Base-by-base conservation (phyloP, 1,284 basidiomycete genomes). In the Sporisorium graminicola region DNA sequence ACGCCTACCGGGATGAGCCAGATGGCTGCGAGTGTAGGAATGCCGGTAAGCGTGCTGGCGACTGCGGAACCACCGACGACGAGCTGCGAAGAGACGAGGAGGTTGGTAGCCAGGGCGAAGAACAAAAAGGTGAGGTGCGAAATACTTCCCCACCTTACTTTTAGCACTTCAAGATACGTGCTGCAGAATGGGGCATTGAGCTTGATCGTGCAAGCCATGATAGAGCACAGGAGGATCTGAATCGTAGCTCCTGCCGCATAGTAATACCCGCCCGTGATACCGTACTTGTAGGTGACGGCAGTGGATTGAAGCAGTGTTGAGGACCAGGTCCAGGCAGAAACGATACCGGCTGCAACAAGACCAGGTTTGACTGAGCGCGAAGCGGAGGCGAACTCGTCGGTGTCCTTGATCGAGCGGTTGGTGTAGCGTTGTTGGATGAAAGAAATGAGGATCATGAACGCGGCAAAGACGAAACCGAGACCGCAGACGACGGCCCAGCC, bases 261-360 rank as follows among this genome's bases (percentile, higher is more conserved):
- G 71, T 69, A 80, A 49, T 71, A 81, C 3, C 66, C 69, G 1
- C 74, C 74, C 1, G 24, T 35, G 7, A 76, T 27, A 3, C 79
- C 79, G 5, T 60, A 35, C 24, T 58, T 65, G 33, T 55, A 73
- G 0, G 77, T 73, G 0, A 94, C 91, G 0, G 90, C 89, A 56
- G 88, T 88, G 3, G 88, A 89, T 74, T 90, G 90, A 10, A 91
- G 86, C 0, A 91, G 86, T 0, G 90, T 91, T 0, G 89, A 86
- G 1, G 83, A 81, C 85, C 83, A 81, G n/a, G 80, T 82, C 81
- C 80, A 80, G 1, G 82, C 82, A 10, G 77, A 90, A 14, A 95
- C 93, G 71, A 96, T 94, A 8, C 94, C 94, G 12, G 93, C 90
- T 0, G 94, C 94, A 65, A 96, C 94, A 46, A 97, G 88, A 8